Percentiles rank a stretch among this genome's conserved stretches.
Evolutionary conservation across 2,329 filamentous ascomycete species (phyloP).

Genomic region (Penicillium fuscoglaucum): DNA sequence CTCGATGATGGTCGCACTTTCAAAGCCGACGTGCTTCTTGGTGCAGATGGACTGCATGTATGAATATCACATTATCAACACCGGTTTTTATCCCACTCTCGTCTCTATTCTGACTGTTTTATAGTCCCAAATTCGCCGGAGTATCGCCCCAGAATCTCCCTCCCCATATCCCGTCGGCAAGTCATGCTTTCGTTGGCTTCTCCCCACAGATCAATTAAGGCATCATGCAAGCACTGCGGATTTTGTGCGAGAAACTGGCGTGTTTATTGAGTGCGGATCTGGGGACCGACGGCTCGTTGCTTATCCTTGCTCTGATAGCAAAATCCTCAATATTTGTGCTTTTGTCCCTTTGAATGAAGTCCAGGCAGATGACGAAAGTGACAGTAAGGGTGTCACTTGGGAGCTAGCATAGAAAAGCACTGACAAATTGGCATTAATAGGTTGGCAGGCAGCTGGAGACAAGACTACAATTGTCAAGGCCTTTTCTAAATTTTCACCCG

Average conservation of each 20-base stretch:
- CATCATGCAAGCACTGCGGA: constrained; percentile 11
- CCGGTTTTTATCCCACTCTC: neutral
- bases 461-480: constrained; percentile 15
- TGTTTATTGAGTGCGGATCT: constrained; percentile 46
- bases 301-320: constrained; percentile 49
- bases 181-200: constrained; percentile 31
- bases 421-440: constrained; percentile 5
- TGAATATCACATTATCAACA: neutral
- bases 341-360: constrained; percentile 48
- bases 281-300: constrained; percentile 47
- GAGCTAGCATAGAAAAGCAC: neutral
- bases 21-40: constrained; percentile 24
- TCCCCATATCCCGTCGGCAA: constrained; percentile 24
- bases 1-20: constrained; percentile 25
- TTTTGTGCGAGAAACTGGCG: constrained; percentile 27
- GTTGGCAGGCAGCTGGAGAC: constrained; percentile 23
- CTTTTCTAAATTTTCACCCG: constrained; percentile 22
- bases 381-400: constrained; percentile 7
- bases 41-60: constrained; percentile 32
- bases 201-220: constrained; percentile 18
- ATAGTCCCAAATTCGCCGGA: constrained; percentile 26
- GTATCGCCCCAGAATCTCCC: constrained; percentile 20
- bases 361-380: constrained; percentile 23
- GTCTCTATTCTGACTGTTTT: neutral
- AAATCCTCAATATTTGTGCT: constrained; percentile 49